Conservation (phyloP, 768 basidiomycete genomes). For the Trametes cingulata region DNA sequence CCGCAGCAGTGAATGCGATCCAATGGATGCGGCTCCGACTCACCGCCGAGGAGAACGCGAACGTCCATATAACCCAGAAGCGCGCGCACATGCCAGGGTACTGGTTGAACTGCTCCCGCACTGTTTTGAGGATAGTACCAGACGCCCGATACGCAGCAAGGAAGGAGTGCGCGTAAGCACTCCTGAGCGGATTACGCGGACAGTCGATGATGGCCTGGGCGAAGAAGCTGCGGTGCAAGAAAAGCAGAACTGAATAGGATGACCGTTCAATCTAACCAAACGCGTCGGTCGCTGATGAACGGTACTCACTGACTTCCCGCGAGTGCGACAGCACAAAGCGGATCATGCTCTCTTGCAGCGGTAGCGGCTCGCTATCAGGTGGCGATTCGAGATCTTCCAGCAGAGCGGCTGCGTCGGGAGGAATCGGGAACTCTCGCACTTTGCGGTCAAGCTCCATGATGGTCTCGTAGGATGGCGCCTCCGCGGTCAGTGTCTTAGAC, state of each 20-base stretch:
- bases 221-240: conserved; percentile 72
- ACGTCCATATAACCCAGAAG: conserved; percentile 66
- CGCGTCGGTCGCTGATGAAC: conserved; percentile 33
- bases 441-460: conserved; percentile 69
- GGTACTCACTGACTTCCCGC: conserved; percentile 54
- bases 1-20: neutral
- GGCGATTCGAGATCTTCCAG: conserved; percentile 29
- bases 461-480: conserved; percentile 63
- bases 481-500: conserved; percentile 59
- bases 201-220: conserved; percentile 70
- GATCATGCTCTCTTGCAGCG: conserved; percentile 38
- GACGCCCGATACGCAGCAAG: conserved; percentile 70
- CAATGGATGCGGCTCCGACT: neutral
- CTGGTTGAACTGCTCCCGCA: conserved; percentile 47
- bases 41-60: conserved; percentile 46
- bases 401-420: conserved; percentile 44
- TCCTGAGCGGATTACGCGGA: conserved; percentile 66
- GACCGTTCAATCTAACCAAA: conserved; percentile 13
- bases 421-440: conserved; percentile 64
- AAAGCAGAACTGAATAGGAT: conserved; percentile 50
- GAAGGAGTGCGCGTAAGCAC: conserved; percentile 71
- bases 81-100: conserved; percentile 60
- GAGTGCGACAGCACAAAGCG: conserved; percentile 41
- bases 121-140: conserved; percentile 60
- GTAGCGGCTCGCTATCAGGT: conserved; percentile 22